Percentiles rank a stretch among this genome's conserved stretches.
These are phyloP conservation scores for Nannizzia gypsea DNA, from an alignment of 2,329 filamentous ascomycete genomes.

Conservation along the genomic window DNA sequence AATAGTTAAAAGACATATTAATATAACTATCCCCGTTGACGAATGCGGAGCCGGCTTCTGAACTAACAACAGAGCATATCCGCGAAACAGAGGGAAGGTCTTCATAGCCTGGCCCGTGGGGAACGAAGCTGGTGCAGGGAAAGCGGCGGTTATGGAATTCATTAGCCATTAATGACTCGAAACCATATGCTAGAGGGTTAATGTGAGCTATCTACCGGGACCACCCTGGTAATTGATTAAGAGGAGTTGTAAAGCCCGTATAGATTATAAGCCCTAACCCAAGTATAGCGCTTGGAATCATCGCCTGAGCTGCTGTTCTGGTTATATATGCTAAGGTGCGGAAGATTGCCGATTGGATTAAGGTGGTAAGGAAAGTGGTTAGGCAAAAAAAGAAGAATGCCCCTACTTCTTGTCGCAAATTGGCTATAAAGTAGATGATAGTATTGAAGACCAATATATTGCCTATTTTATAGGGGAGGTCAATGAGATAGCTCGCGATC, in stretches of 20 bases:
- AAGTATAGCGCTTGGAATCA: conserved; percentile 45
- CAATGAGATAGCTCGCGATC: conserved; percentile 72
- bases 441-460: conserved; percentile 68
- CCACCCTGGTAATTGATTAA: conserved; percentile 63
- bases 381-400: conserved; percentile 79
- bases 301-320: conserved; percentile 59
- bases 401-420: conserved; percentile 59
- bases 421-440: conserved; percentile 75
- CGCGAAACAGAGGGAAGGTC: conserved; percentile 26
- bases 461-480: conserved; percentile 68
- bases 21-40: conserved; percentile 53
- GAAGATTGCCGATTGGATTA: conserved; percentile 79
- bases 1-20: conserved; percentile 45
- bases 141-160: conserved; percentile 62
- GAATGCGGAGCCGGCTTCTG: conserved; percentile 39
- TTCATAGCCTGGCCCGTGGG: conserved; percentile 30
- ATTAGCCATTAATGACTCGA: conserved; percentile 70
- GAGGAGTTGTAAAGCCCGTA: conserved; percentile 37
- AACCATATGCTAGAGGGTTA: conserved; percentile 66
- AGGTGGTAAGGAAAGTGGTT: conserved; percentile 57
- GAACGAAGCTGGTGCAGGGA: conserved; percentile 35
- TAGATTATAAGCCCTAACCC: conserved; percentile 36
- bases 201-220: conserved; percentile 73
- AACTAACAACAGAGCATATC: conserved; percentile 49
- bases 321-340: conserved; percentile 66